These are phyloP conservation scores for Guyanaporus albipodus DNA, from an alignment of 768 basidiomycete genomes.

Conservation along the genomic window DNA sequence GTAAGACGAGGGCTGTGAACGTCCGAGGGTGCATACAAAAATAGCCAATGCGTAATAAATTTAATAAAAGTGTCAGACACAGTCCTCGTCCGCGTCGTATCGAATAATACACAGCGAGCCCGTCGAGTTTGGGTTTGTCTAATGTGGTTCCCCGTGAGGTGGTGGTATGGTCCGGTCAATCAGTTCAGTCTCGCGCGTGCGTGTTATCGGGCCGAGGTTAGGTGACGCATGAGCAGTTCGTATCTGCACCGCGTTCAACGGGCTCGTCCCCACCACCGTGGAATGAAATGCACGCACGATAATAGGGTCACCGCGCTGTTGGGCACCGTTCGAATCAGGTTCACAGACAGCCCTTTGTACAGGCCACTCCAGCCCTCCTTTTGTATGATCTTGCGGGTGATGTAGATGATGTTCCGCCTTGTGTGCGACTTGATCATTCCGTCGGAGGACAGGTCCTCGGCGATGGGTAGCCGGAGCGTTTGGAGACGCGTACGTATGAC, in stretches of 20 bases:
- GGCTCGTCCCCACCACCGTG: background rate
- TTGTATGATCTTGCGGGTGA: constrained; percentile 63
- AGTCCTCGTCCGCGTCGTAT: too few relatives aligned
- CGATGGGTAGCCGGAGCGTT: constrained; percentile 68
- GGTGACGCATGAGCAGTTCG: constrained; percentile 33
- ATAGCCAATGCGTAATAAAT: constrained; percentile 4
- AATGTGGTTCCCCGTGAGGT: constrained; percentile 7
- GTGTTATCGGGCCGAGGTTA: constrained; percentile 19
- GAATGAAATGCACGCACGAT: constrained; percentile 24
- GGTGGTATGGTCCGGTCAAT: constrained; percentile 7
- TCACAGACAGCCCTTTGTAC: constrained; percentile 92
- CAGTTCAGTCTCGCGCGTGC: background rate
- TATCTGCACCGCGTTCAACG: constrained; percentile 18
- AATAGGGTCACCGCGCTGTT: constrained; percentile 95
- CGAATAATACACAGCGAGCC: constrained; percentile 12
- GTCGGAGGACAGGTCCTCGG: constrained; percentile 54
- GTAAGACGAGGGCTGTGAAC: too few relatives aligned
- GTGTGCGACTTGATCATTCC: constrained; percentile 56
- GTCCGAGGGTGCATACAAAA: background rate
- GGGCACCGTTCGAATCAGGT: constrained; percentile 91
- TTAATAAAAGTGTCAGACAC: too few relatives aligned
- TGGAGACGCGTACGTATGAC: constrained; percentile 98
- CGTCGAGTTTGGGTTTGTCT: constrained; percentile 16
- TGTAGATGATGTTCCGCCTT: constrained; percentile 67
- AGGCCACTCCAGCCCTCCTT: constrained; percentile 88